These are phyloP conservation scores for Bocquillonia castaneifolia DNA, from an alignment of 441 rosid species.

Conservation along the genomic window DNA sequence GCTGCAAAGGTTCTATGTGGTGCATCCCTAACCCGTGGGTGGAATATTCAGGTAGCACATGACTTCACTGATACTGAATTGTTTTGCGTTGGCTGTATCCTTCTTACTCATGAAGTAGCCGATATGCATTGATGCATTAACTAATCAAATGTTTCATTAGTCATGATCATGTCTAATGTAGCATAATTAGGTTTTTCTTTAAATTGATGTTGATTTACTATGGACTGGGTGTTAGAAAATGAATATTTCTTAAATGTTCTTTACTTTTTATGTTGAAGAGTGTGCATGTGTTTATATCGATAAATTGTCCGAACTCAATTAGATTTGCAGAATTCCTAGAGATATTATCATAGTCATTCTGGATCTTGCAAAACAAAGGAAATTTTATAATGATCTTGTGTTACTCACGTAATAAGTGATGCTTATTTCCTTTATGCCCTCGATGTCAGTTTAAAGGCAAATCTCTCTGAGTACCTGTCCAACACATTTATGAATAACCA, in stretches of 20 bases:
- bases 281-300: neutral
- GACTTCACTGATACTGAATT: slow-evolving; percentile 10
- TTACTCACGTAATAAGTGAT: neutral
- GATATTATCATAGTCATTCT: neutral
- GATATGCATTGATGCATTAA: neutral
- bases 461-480: neutral
- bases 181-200: neutral
- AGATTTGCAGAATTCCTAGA: neutral
- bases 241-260: neutral
- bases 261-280: neutral
- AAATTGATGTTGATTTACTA: neutral
- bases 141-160: neutral
- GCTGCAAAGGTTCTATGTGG: slow-evolving; percentile 69
- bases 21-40: slow-evolving; percentile 55
- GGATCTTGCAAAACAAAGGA: neutral
- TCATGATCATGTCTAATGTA: neutral
- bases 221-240: neutral
- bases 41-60: slow-evolving; percentile 64
- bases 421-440: neutral
- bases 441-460: neutral
- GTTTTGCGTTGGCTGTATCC: slow-evolving; percentile 1
- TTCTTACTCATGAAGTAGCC: neutral
- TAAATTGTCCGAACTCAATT: neutral
- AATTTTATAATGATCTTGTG: neutral
- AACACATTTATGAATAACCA: neutral